Conservation (phyloP, 2,329 filamentous ascomycete genomes). For the Pseudogymnoascus pannorum region DNA sequence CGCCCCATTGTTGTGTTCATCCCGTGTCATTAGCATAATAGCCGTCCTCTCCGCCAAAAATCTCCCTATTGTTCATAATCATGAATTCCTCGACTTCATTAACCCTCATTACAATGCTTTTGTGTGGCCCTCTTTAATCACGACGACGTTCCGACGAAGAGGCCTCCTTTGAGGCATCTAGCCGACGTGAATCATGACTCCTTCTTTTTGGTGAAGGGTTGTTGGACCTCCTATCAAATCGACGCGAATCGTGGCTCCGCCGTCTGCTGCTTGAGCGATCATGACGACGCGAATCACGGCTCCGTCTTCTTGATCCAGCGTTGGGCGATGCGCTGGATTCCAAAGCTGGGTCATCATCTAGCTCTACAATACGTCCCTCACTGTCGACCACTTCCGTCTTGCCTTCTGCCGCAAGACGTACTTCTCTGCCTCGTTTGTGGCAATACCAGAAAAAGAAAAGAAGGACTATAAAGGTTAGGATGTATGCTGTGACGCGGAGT, state of each 20-base stretch:
- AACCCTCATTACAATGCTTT: background rate
- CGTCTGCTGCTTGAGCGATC: background rate
- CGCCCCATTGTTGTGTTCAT: background rate
- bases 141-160: background rate
- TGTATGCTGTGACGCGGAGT: background rate
- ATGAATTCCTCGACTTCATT: background rate
- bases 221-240: background rate
- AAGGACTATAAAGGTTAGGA: conserved; percentile 46
- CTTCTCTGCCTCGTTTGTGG: conserved; percentile 87
- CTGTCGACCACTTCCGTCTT: conserved; percentile 16
- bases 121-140: background rate
- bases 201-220: background rate
- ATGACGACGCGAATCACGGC: background rate
- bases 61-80: background rate
- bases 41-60: background rate
- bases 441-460: conserved; percentile 97
- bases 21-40: background rate
- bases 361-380: conserved; percentile 22
- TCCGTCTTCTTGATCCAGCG: background rate
- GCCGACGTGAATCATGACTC: background rate
- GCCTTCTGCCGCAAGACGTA: conserved; percentile 47
- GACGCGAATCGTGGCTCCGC: background rate
- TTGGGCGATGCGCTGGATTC: background rate
- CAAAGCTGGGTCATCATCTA: conserved; percentile 22
- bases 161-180: background rate